phyloP scores from a whole-genome alignment of 1,139 yeast genomes.

The Magnusiomyces paraingens region DNA sequence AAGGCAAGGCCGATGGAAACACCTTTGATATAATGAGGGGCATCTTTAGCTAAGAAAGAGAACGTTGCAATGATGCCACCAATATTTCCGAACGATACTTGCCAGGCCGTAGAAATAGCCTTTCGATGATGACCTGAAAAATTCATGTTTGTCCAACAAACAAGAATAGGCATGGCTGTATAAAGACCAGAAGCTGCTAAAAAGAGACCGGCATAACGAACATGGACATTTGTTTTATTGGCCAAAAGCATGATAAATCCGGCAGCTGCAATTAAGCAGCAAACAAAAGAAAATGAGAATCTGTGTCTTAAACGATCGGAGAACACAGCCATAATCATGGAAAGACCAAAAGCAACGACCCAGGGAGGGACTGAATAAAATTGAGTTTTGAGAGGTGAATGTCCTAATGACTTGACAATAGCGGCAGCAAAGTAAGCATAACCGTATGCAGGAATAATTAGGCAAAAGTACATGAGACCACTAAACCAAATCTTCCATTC shows the following conservation, averaged over 20 bases:
- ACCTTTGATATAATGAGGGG: constrained; percentile 56
- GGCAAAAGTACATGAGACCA: constrained; percentile 55
- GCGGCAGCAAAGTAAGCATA: constrained; percentile 67
- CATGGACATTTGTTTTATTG: constrained; percentile 30
- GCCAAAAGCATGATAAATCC: constrained; percentile 51
- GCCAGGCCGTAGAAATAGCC: constrained; percentile 68
- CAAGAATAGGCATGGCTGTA: constrained; percentile 65
- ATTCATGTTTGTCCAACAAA: constrained; percentile 68
- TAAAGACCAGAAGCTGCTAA: constrained; percentile 59
- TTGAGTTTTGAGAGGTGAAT: constrained; percentile 57
- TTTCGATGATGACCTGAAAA: constrained; percentile 66
- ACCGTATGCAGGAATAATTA: constrained; percentile 62
- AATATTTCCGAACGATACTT: constrained; percentile 74
- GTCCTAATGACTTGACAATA: constrained; percentile 46
- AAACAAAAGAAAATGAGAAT: constrained; percentile 42
- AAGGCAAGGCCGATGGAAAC: constrained; percentile 51
- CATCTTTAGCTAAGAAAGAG: constrained; percentile 49
- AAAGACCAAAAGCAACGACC: constrained; percentile 54
- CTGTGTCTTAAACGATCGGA: constrained; percentile 44
- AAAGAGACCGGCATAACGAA: constrained; percentile 68
- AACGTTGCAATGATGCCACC: constrained; percentile 75
- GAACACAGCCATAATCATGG: constrained; percentile 41
- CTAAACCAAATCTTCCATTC: constrained; percentile 47
- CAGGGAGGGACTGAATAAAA: constrained; percentile 68
- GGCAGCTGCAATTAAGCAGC: constrained; percentile 41